These are phyloP conservation scores for Jackrogersella minutella DNA, from an alignment of 495 filamentous ascomycete genomes.

Conservation along the genomic window DNA sequence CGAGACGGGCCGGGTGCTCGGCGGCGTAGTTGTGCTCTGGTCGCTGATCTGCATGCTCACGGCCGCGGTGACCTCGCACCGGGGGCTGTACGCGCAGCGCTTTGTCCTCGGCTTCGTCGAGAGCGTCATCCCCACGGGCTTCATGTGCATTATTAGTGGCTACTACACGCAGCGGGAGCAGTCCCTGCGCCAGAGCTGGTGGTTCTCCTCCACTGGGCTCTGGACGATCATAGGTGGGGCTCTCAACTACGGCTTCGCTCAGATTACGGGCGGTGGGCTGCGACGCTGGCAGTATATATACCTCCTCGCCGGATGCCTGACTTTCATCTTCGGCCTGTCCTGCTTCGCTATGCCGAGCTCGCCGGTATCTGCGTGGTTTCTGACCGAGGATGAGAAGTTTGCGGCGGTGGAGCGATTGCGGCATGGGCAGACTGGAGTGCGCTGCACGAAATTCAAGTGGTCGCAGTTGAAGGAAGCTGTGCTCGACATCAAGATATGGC, in stretches of 20 bases:
- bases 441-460: slow-evolving; percentile 66
- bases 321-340: slow-evolving; percentile 69
- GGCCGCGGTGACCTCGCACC: slow-evolving; percentile 68
- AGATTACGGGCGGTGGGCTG: slow-evolving; percentile 64
- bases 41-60: slow-evolving; percentile 72
- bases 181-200: slow-evolving; percentile 71
- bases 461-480: slow-evolving; percentile 65
- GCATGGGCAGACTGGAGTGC: slow-evolving; percentile 67
- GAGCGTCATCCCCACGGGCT: slow-evolving; percentile 71
- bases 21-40: slow-evolving; percentile 71
- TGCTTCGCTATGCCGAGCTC: slow-evolving; percentile 69
- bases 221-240: slow-evolving; percentile 74
- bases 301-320: slow-evolving; percentile 68
- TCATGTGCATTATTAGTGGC: slow-evolving; percentile 70
- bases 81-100: slow-evolving; percentile 70
- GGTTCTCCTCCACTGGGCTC: slow-evolving; percentile 71
- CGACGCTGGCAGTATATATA: slow-evolving; percentile 75
- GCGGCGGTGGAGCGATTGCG: slow-evolving; percentile 64
- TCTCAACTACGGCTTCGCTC: slow-evolving; percentile 74
- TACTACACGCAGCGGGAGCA: slow-evolving; percentile 77
- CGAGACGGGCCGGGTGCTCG: slow-evolving; percentile 67
- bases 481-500: slow-evolving; percentile 68
- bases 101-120: slow-evolving; percentile 78
- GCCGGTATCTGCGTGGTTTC: slow-evolving; percentile 63
- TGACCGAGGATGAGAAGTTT: slow-evolving; percentile 60